These are phyloP conservation scores for Helotiales sp. DNA, from an alignment of 2,329 filamentous ascomycete species.

Conservation along the genomic window DNA sequence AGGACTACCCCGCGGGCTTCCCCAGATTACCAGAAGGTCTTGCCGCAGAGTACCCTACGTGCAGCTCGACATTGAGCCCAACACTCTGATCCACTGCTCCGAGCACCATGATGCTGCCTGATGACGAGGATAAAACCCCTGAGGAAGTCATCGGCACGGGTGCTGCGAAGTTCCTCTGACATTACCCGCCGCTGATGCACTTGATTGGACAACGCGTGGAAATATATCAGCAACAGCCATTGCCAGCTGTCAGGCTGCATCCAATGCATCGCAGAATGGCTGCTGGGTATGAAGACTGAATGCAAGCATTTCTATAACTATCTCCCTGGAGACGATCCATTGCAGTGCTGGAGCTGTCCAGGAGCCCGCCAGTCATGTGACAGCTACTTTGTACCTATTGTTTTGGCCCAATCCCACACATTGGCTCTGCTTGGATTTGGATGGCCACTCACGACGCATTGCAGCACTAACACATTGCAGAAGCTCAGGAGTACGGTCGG, in stretches of 20 bases:
- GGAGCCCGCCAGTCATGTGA: not conserved
- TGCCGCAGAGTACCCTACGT: not conserved
- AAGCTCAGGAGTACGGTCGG: too few species aligned
- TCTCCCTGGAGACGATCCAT: not conserved
- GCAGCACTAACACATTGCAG: not conserved
- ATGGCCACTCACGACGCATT: not conserved
- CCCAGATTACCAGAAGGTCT: not conserved
- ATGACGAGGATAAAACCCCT: constrained; percentile 19
- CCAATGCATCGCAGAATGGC: not conserved
- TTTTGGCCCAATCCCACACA: not conserved
- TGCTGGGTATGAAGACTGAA: not conserved
- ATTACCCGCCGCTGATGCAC: constrained; percentile 17
- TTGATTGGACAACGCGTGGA: constrained; percentile 11
- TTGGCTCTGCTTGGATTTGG: not conserved
- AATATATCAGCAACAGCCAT: constrained; percentile 1
- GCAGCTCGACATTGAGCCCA: constrained; percentile 1
- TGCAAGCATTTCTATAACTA: not conserved
- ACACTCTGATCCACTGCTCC: constrained; percentile 11
- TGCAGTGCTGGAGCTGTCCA: too few species aligned
- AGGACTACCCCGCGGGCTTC: not conserved
- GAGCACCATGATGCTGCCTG: constrained; percentile 14
- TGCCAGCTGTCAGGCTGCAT: not conserved
- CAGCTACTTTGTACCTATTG: not conserved
- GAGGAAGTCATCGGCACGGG: constrained; percentile 7
- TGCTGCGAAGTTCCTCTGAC: constrained; percentile 9